Evolutionary conservation across 352 stramenopile species (phyloP), one percentile per base, ranked within the genome.

Genomic region (Thraustochytrium sp.): DNA sequence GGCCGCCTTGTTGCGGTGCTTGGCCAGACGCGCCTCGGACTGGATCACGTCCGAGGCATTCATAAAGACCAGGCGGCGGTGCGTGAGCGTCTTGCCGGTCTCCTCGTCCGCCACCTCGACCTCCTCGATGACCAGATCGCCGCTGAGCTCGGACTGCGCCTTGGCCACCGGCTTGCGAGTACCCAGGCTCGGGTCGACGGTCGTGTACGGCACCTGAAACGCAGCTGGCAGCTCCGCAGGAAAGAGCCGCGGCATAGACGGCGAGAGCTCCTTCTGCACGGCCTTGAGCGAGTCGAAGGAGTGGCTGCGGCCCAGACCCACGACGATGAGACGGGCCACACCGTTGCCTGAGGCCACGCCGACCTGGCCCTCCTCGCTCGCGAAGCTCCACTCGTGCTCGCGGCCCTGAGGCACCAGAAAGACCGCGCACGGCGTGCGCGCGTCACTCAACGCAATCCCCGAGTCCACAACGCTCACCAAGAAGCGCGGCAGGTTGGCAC

Each of bases 331-430:
- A 29, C 91, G 89, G n/a, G 85, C 90, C 72, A 92, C 94, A 9
- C 89, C 89, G 65, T 90, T 89, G 23, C 88, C 87, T 3, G 76
- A 76, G 26, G 89, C 91, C 11, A 94, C 85, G 48, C 94, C 87
- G 16, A 86, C 85, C 11, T 89, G 88, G 37, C 91, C 90, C 46
- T 93, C 88, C 59, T 92, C 89, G 2, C 88, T 91, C 29, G 89
- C 87, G 62, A 94, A 94, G 85, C 92, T 89, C 88, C 87, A 94
- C 84, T 94, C 91, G 80, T 93, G 89, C 88, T 94, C 91, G 34
- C 89, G 89, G 51, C 91, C 91, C 74, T 94, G 90, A 0, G 91
- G 91, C 53, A 94, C 91, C 11, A 94, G 85, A 53, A 94, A 92
- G 53, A 93, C 89, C 4, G 87, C 89, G 42, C 75, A 73, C 13